Conservation (phyloP, 345 rosid species). For the Hibiscus syriacus region DNA sequence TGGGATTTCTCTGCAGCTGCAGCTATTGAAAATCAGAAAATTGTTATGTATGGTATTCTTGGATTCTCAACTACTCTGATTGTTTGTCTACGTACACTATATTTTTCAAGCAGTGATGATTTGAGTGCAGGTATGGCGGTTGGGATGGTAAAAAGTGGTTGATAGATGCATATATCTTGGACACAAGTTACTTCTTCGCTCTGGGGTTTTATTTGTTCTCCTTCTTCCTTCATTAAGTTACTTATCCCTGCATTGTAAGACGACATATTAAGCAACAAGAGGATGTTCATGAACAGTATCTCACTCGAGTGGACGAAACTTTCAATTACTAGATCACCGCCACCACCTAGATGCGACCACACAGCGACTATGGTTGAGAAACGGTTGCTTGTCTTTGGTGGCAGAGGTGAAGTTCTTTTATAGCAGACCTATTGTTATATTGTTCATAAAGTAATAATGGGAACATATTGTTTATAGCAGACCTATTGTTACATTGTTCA, state of each 20-base stretch:
- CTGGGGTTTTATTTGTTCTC: conserved; percentile 10
- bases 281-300: conserved; percentile 45
- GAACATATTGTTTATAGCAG: not conserved
- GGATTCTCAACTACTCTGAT: not conserved
- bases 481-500: not conserved
- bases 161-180: conserved; percentile 89
- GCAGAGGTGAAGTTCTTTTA: conserved; percentile 56
- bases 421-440: not conserved
- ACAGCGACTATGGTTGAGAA: conserved; percentile 96
- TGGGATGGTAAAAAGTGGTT: conserved; percentile 99
- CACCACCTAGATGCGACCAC: conserved; percentile 98
- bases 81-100: not conserved
- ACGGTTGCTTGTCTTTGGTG: conserved; percentile 87
- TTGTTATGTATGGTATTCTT: conserved; percentile 53
- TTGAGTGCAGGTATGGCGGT: conserved; percentile 77
- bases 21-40: conserved; percentile 73
- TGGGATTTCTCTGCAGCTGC: conserved; percentile 91
- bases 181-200: conserved; percentile 58
- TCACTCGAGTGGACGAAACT: conserved; percentile 97
- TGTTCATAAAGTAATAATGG: not conserved
- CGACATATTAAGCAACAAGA: not conserved
- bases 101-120: conserved; percentile 6
- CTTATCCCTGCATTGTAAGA: not conserved
- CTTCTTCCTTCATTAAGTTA: not conserved
- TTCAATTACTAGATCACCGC: conserved; percentile 64